These are phyloP conservation scores for Pleurotus giganteus DNA, from an alignment of 768 basidiomycete species.

Conservation along the genomic window DNA sequence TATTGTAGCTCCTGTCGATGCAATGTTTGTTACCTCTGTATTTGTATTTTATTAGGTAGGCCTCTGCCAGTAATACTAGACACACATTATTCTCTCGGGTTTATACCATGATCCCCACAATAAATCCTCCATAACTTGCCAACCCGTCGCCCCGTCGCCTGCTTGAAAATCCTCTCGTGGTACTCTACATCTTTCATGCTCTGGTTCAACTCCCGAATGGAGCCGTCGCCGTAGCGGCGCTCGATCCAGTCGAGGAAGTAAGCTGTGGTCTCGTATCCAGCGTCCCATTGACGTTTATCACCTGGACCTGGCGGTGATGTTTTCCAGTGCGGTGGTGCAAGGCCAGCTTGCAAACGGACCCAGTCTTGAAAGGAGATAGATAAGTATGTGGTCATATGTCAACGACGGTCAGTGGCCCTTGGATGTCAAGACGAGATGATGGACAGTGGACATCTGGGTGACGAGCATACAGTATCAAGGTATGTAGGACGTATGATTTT, in stretches of 20 bases:
- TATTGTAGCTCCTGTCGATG: neutral
- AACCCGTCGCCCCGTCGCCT: slow-evolving; percentile 50
- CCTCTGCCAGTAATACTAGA: too few relatives aligned
- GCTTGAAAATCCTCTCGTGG: slow-evolving; percentile 48
- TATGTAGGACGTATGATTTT: too few relatives aligned
- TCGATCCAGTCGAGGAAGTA: slow-evolving; percentile 76
- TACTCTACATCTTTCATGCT: slow-evolving; percentile 49
- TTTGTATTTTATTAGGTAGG: neutral
- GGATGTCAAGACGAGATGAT: neutral
- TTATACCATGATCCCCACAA: slow-evolving; percentile 22
- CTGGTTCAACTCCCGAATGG: slow-evolving; percentile 57
- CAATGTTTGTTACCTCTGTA: slow-evolving; percentile 1
- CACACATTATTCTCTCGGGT: neutral
- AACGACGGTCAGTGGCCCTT: neutral
- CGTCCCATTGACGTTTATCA: slow-evolving; percentile 70
- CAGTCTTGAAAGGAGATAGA: slow-evolving; percentile 45
- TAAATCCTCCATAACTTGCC: slow-evolving; percentile 60
- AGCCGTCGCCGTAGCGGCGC: slow-evolving; percentile 46
- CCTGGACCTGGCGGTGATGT: slow-evolving; percentile 37
- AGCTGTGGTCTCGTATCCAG: slow-evolving; percentile 71
- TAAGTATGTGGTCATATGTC: too few relatives aligned
- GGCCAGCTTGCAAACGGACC: slow-evolving; percentile 59
- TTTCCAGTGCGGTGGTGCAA: slow-evolving; percentile 72
- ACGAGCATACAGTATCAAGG: too few relatives aligned
- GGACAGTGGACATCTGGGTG: too few relatives aligned